Evolutionary conservation across 2,329 filamentous ascomycete genomes (phyloP).

Genomic region (Ophiostoma montium): DNA sequence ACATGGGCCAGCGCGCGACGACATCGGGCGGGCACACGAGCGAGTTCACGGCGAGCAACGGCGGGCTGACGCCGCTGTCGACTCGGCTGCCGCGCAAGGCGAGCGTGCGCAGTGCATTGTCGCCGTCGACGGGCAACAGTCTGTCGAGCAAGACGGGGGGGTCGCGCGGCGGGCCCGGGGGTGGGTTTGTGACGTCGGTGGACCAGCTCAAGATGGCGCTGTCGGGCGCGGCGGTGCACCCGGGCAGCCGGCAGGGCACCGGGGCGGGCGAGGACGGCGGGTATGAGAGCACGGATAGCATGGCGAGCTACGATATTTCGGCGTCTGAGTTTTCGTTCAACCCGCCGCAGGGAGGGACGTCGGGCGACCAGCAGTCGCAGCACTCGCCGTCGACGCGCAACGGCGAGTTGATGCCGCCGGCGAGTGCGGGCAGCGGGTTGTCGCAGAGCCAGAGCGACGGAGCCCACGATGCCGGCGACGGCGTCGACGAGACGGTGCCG

Average conservation of each 20-base stretch:
- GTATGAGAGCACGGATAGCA: constrained; percentile 47
- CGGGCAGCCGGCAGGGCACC: constrained; percentile 17
- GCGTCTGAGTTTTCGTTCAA: constrained; percentile 54
- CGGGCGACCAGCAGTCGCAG: neutral
- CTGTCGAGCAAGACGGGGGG: constrained; percentile 17
- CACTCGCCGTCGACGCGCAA: neutral
- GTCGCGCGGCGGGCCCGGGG: constrained; percentile 17
- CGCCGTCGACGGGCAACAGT: constrained; percentile 25
- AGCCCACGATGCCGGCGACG: constrained; percentile 9
- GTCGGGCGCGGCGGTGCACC: constrained; percentile 31
- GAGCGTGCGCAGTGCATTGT: constrained; percentile 37
- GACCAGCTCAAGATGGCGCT: constrained; percentile 51
- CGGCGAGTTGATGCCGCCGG: constrained; percentile 3
- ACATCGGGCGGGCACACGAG: constrained; percentile 12
- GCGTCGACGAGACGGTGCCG: constrained; percentile 28
- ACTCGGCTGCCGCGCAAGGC: constrained; percentile 36
- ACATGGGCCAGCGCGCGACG: constrained; percentile 29
- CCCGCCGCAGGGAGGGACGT: constrained; percentile 15
- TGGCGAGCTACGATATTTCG: constrained; percentile 55
- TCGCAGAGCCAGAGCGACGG: neutral
- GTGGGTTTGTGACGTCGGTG: constrained; percentile 42
- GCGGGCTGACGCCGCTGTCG: constrained; percentile 21
- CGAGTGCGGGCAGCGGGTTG: neutral
- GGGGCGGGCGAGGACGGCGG: constrained; percentile 30
- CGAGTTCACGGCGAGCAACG: constrained; percentile 3